A percentile compares a stretch with the other conserved stretches of the same genome.
phyloP scores from a whole-genome alignment of 2,329 filamentous ascomycete species.

The Pseudogymnoascus sp. region DNA sequence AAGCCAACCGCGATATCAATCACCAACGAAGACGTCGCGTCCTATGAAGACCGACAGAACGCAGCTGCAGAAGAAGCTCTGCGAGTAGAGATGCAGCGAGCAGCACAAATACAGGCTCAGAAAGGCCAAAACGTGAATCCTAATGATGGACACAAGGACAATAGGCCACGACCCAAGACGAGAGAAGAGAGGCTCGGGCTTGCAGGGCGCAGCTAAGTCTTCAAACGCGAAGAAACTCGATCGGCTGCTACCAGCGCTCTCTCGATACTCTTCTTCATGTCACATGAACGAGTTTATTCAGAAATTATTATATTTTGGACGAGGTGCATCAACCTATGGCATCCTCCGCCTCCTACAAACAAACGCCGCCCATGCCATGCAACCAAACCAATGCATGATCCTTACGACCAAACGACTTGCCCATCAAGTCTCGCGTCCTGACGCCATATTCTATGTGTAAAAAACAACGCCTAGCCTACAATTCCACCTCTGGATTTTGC shows the following conservation, averaged over 20 bases:
- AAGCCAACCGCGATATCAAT: slow-evolving; percentile 60
- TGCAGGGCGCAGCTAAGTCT: slow-evolving; percentile 17
- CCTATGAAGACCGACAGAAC: slow-evolving; percentile 58
- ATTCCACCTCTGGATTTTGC: not conserved
- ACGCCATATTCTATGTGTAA: slow-evolving; percentile 7
- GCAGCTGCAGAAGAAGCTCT: slow-evolving; percentile 30
- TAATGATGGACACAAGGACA: slow-evolving; percentile 20
- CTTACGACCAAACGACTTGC: not conserved
- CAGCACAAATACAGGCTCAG: slow-evolving; percentile 20
- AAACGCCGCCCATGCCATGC: slow-evolving; percentile 6
- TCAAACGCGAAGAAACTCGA: not conserved
- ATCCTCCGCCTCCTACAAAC: not conserved
- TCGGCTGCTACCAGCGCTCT: not conserved
- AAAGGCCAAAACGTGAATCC: slow-evolving; percentile 19
- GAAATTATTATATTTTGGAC: slow-evolving; percentile 2
- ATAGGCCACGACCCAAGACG: slow-evolving; percentile 22
- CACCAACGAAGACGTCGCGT: slow-evolving; percentile 62
- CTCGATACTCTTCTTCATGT: slow-evolving; percentile 32
- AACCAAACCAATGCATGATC: slow-evolving; percentile 8
- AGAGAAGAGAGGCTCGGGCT: slow-evolving; percentile 33
- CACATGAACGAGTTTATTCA: slow-evolving; percentile 40
- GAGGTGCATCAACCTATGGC: not conserved
- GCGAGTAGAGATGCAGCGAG: slow-evolving; percentile 17
- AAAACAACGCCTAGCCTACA: slow-evolving; percentile 8
- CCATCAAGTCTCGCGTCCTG: not conserved